Evolutionary conservation across 495 filamentous ascomycete genomes (phyloP).

Genomic region (Trichocladium antarcticum): DNA sequence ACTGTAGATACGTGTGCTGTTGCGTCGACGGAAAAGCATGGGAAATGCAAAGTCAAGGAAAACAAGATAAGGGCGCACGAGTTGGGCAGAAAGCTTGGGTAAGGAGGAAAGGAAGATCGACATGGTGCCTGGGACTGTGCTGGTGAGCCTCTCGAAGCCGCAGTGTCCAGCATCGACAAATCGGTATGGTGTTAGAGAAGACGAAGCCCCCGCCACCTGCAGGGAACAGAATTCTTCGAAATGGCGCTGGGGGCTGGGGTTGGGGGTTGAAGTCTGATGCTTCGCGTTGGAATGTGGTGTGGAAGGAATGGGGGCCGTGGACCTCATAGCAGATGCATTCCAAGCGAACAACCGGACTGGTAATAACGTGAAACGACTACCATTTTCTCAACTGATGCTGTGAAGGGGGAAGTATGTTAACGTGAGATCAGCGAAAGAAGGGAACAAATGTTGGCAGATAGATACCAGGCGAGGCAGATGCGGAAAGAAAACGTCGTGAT

Average conservation of each 20-base stretch:
- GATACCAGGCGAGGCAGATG: not conserved
- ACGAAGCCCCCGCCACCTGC: slow-evolving; percentile 6
- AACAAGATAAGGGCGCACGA: not conserved
- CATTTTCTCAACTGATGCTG: too few species aligned
- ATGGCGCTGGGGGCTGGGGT: not conserved
- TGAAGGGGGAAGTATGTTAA: too few species aligned
- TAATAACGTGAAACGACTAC: too few species aligned
- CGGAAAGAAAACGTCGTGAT: not conserved
- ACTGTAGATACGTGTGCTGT: not conserved
- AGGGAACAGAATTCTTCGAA: not conserved
- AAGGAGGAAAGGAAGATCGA: not conserved
- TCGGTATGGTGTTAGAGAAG: not conserved
- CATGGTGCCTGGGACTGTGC: not conserved
- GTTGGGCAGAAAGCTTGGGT: not conserved
- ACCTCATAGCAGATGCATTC: not conserved
- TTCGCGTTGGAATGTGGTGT: not conserved
- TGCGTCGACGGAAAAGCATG: too few species aligned
- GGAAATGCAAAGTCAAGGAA: not conserved
- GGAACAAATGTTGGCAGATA: not conserved
- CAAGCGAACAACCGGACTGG: too few species aligned
- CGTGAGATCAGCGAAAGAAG: not conserved
- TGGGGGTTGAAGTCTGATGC: not conserved
- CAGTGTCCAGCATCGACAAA: not conserved
- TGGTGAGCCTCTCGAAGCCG: not conserved
- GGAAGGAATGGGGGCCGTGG: not conserved